Base-by-base conservation (phyloP, 202 grass and related monocot species). In the Hordeum pubiflorum region DNA sequence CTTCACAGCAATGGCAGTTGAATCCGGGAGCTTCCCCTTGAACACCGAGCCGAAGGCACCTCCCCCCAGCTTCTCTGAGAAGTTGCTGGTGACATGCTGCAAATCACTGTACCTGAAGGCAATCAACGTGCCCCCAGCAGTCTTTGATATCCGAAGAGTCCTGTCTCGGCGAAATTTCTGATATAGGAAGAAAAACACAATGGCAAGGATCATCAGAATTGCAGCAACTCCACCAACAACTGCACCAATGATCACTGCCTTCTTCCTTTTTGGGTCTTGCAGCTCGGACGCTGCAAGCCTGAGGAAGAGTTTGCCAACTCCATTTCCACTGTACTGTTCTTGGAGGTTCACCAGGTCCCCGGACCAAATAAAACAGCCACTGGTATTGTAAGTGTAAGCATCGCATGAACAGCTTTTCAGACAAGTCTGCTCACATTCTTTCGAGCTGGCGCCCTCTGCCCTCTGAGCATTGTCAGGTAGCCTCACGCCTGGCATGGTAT, bases 31-130 rank as follows among this genome's bases (percentile, higher is more conserved):
- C 38, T 74, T 80, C 24, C 92, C 92, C 41, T 78, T 87, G 64
- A 85, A 94, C 18, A 94, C 89, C 0, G 87, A 81, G 17, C 92
- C 92, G 6, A 94, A 94, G 44, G 85, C 89, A 39, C 92, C 92
- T 64, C 87, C 84, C 0, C 89, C 89, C 33, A 94, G 44, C 63
- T 79, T 92, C 31, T 89, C 77, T 1, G 87, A 85, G 76, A 94
- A 94, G 71, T 94, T 94, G 4, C 63, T 89, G 12, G 92, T 94
- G 54, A 86, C 74, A 76, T 85, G 79, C 81, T 87, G 89, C 63
- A 94, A n/a, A 75, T 91, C 89, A 26, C 82, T 75, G 46, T 94
- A 94, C 43, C 74, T 75, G 65, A 92, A 94, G 7, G 89, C 55
- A 15, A 87, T 84, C 17, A 92, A 46, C 21, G 77, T 29, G 8